Base-by-base conservation (phyloP, 23 red algal genomes). In the Gracilaria caudata region DNA sequence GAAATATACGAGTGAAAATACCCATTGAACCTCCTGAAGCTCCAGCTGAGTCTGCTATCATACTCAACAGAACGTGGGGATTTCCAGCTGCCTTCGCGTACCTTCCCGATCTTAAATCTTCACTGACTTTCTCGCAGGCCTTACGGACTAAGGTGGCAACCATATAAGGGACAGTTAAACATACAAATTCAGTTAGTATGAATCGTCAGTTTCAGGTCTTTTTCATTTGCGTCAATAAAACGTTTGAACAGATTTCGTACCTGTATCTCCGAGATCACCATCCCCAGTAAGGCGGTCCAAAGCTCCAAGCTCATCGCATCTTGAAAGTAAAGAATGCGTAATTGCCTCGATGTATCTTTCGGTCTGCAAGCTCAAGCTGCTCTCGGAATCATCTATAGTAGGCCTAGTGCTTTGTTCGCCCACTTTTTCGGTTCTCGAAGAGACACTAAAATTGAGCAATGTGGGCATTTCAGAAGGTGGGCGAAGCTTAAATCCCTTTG, bases 191-290 rank as follows among this genome's bases (percentile, higher is more conserved):
- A 21, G 57, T 61, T 61, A 29, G 57, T 29, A 30, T 2, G 57
- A 8, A 23, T 30, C 23, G 29, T 2, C 2, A 30, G 5, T 30
- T 29, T 61, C 23, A 30, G 11, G 5, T 8, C 6, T 29, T 29
- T 6, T 3, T 61, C 26, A 12, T 29, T 17, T 29, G 26, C 2
- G 6, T 23, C 57, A 61, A 3, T 61, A 23, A 7, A 30, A 29
- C 7, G 13, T 30, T 61, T 61, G 2, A 2, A 1, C 24, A 61
- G 2, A 8, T 61, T 36, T 17, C 85, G 28, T 78, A 89, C 85
- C 85, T 79, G 89, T 92, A 47, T 77, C 64, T 35, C 89, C 89
- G 10, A 92, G 70, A 61, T 92, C 89, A 58, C 89, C 89, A 64
- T 92, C 89, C 4, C 89, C 89, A 3, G 89, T 79, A 13, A 60